Evolutionary conservation across 1,284 basidiomycete genomes (phyloP), one percentile per base, ranked within the genome.

Genomic region (Leccinum holopus): DNA sequence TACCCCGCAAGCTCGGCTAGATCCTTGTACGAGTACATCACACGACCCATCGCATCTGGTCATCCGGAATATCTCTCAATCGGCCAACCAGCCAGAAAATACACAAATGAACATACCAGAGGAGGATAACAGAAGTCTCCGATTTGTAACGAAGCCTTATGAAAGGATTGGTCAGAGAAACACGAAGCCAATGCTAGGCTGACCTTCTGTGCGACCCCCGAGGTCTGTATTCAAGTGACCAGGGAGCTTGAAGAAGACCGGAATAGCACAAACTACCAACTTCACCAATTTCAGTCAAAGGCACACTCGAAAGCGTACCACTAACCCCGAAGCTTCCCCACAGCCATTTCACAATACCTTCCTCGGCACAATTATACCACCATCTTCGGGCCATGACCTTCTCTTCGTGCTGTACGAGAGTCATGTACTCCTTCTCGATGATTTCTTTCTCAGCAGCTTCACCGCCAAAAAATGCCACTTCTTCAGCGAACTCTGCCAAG

Each of bases 21-120:
- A 75, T 98, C 95, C 82, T 93, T 98, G 81, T 98, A 98, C 12
- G 93, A 95, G 76, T 97, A 97, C 94, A 98, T 97, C 8, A 91
- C 83, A 25, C 90, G 85, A 55, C 90, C 90, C 66, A 92, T 87
- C 3, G 90, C 90, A 78, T 92, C 90, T 89, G 61, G 39, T n/a
- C 44, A 44, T 60, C 30, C 49, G 49, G n/a, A 21, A 52, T 52
- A 28, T 5, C 14, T 52, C 25, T 61, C 9, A 28, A 37, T 58
- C 18, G 47, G n/a, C 33, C 47, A 21, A 30, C 16, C 47, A 56
- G 32, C 14, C 21, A 35, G 41, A 44, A 11, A 25, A 21, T 28
- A 57, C 6, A 53, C 6, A 14, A 51, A 58, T 14, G 2, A 6
- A 69, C 70, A 55, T 67, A 86, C 88, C 88, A 61, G 89, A 91